Evolutionary conservation across 208 protist species (phyloP).

Genomic region (Trypanosoma lewisi): DNA sequence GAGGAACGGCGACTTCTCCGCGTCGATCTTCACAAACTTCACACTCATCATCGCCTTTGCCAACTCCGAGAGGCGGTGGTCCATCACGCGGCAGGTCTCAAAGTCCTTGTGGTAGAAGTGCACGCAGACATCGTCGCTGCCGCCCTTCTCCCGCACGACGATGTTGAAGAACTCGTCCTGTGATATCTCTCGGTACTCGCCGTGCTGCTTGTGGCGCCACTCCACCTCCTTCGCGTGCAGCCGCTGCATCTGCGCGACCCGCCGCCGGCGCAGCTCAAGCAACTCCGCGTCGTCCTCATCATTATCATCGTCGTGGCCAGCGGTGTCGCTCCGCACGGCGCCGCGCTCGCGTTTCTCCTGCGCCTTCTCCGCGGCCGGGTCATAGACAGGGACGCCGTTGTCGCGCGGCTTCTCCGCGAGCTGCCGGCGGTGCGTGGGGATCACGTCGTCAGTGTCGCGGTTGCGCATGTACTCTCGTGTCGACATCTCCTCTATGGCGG

Average conservation of each 20-base stretch:
- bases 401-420: slow-evolving; percentile 28
- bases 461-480: slow-evolving; percentile 63
- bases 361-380: slow-evolving; percentile 64
- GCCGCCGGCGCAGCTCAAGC: slow-evolving; percentile 61
- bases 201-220: slow-evolving; percentile 89
- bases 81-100: slow-evolving; percentile 94
- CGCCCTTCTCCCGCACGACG: slow-evolving; percentile 90
- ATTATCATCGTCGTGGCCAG: slow-evolving; percentile 19
- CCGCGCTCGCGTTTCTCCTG: slow-evolving; percentile 22
- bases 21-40: slow-evolving; percentile 95
- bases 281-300: slow-evolving; percentile 80
- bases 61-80: slow-evolving; percentile 90
- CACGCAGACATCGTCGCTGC: slow-evolving; percentile 77
- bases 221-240: slow-evolving; percentile 62
- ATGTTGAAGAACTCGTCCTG: slow-evolving; percentile 94
- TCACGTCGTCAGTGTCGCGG: slow-evolving; percentile 72
- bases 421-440: slow-evolving; percentile 77
- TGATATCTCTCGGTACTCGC: slow-evolving; percentile 89
- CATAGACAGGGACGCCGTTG: slow-evolving; percentile 60
- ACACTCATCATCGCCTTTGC: slow-evolving; percentile 70
- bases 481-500: slow-evolving; percentile 81
- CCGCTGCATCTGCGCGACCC: slow-evolving; percentile 58
- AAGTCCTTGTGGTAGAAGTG: slow-evolving; percentile 97
- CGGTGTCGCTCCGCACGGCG: slow-evolving; percentile 9
- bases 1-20: slow-evolving; percentile 93